Base-by-base conservation (phyloP, 1,139 yeast genomes). In the Debaryomycetaceae sp. region DNA sequence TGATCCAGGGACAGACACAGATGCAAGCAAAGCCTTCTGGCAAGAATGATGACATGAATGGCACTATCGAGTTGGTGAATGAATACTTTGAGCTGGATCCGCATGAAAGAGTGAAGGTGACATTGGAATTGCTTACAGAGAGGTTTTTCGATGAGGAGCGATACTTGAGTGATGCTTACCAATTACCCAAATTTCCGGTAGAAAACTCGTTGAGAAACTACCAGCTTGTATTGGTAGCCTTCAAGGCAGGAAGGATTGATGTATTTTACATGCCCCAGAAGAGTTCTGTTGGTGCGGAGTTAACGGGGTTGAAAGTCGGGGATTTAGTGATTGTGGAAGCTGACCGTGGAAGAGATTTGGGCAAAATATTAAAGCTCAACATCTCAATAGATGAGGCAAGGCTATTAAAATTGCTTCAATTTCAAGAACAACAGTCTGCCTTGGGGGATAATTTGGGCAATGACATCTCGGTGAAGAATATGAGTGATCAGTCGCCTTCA, bases 261-360 rank as follows among this genome's bases (percentile, higher is more conserved):
- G 86, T 91, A 3, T 82, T 88, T 50, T 83, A 84, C 51, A 66
- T 83, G 13, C 83, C 91, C 2, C 63, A 67, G 16, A 52, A 56
- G 46, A 43, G 40, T 19, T 11, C 41, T 43, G 17, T 40, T 42
- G 37, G 42, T 30, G 37, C 44, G 17, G 58, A 56, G 15, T 44
- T 52, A 36, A 37, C 43, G 19, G 45, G 50, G 31, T 50, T 65
- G 31, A 68, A 74, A 35, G 64, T 78, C 14, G 86, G 87, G 19
- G 97, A 89, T 58, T 74, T 89, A 56, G 96, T 92, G 11, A 83
- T 91, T 49, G 96, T 91, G 30, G 98, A 92, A 60, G 98, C 98
- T n/a, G 98, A 92, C 59, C 74, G 98, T 37, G 98, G 98, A 32
- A 74, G 86, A 39, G 98, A 92, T 65, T 67, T 92, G 48, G 98